phyloP scores from a whole-genome alignment of 78 protist genomes.

The Capsaspora owczarzaki region DNA sequence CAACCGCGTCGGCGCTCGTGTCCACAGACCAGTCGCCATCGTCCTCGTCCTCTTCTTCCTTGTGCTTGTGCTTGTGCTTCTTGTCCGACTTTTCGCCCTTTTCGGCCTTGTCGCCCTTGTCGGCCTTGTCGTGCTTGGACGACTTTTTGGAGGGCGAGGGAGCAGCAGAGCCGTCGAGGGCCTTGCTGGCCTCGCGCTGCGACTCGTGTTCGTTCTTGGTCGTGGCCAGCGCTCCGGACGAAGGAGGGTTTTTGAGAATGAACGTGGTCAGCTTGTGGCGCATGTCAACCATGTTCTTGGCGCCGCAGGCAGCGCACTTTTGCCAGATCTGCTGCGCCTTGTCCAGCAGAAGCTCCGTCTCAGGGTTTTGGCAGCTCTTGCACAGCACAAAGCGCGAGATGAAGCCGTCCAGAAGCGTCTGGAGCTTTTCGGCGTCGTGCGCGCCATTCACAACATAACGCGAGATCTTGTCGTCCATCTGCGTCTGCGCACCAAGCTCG shows the following conservation, averaged over 20 bases:
- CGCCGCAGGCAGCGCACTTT: slow-evolving; percentile 76
- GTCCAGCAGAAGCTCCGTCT: slow-evolving; percentile 27
- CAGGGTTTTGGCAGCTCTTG: slow-evolving; percentile 75
- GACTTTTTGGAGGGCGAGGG: not conserved
- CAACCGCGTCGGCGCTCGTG: slow-evolving; percentile 27
- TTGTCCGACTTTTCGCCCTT: not conserved
- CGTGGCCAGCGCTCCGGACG: not conserved
- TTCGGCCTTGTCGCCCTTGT: not conserved
- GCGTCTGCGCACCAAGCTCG: slow-evolving; percentile 77
- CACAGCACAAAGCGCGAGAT: slow-evolving; percentile 79
- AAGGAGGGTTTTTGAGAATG: slow-evolving; percentile 75
- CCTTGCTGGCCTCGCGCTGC: not conserved
- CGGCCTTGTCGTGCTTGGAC: not conserved
- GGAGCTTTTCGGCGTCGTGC: slow-evolving; percentile 24
- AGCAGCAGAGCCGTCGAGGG: not conserved
- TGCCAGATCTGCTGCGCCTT: slow-evolving; percentile 8
- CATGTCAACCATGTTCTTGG: slow-evolving; percentile 23
- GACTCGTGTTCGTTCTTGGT: not conserved
- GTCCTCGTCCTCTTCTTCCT: slow-evolving; percentile 9
- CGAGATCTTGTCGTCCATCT: slow-evolving; percentile 40
- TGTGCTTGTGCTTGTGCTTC: not conserved
- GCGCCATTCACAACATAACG: slow-evolving; percentile 71
- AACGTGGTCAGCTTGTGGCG: slow-evolving; percentile 33
- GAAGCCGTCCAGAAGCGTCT: slow-evolving; percentile 63
- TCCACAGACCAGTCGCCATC: slow-evolving; percentile 38